Base-by-base conservation (phyloP, 2,329 filamentous ascomycete species). In the Trichoderma arundinaceum region DNA sequence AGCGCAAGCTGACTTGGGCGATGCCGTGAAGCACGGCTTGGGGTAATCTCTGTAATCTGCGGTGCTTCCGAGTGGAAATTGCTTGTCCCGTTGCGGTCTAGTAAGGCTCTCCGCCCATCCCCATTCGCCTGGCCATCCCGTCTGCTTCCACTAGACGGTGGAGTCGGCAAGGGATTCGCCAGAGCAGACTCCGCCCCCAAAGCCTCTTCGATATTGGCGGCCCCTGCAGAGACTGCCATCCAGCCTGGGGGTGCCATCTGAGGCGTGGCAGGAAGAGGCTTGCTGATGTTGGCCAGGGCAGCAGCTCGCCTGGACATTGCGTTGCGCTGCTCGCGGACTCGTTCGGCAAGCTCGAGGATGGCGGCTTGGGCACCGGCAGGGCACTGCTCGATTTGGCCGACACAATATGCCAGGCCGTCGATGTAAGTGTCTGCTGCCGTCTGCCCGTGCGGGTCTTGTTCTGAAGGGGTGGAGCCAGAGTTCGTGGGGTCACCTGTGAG, bases 221-320 rank as follows among this genome's bases (percentile, higher is more conserved):
- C n/a, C 2, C n/a, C 43, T 10, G 56, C 17, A n/a, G 17, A 22
- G 17, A n/a, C 32, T 4, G 32, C 28, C 66, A 72, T 67, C 35
- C 67, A 69, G 15, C 66, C 64, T 2, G 73, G 73, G 43, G 71
- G 68, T 52, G 72, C 68, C 28, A 68, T 73, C 48, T 69, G 70
- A 1, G 74, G 74, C 15, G 74, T 77, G 0, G 75, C 73, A 2
- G 75, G 75, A 2, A 76, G 70, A 0, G 75, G 75, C 17, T 77
- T 77, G 57, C 38, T 70, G 32, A 75, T 68, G 41, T 63, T 60
- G 2, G 48, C 52, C 10, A 17, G 53, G n/a, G 35, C 28, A 7
- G 28, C 51, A 7, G 28, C 51, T 38, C 49, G 33, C 44, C 53
- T 17, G 5, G 33, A 32, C 17, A 8, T 61, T 10, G n/a, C 17